A percentile compares a stretch with the other conserved stretches of the same genome.
Conservation (phyloP, 768 basidiomycete genomes). For the Trametes maxima region DNA sequence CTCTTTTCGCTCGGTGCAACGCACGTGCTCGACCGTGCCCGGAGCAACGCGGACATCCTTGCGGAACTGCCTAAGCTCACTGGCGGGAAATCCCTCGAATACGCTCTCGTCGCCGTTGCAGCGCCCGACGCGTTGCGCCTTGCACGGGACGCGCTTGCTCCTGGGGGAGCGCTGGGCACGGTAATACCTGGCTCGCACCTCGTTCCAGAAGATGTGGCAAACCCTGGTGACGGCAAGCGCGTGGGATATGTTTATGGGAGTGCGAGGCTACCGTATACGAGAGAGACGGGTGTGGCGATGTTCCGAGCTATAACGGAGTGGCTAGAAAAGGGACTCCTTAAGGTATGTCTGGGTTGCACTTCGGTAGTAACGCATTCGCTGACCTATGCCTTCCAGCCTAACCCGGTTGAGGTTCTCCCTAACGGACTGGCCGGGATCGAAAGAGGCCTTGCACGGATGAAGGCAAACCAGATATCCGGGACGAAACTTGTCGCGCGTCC, state of each 20-base stretch:
- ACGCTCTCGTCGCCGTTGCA: constrained; percentile 8
- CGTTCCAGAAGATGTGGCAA: not conserved
- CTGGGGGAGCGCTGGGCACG: constrained; percentile 25
- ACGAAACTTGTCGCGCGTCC: constrained; percentile 46
- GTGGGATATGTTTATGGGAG: constrained; percentile 17
- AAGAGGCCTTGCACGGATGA: constrained; percentile 18
- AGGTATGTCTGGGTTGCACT: constrained; percentile 20
- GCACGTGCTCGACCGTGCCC: constrained; percentile 29
- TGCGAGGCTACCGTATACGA: constrained; percentile 8
- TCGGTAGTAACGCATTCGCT: constrained; percentile 16
- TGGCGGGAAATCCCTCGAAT: not conserved
- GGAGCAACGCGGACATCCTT: constrained; percentile 1
- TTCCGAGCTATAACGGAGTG: constrained; percentile 23
- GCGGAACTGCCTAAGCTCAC: constrained; percentile 7
- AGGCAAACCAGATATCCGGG: constrained; percentile 38
- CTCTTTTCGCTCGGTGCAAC: constrained; percentile 31
- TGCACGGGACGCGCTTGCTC: constrained; percentile 13
- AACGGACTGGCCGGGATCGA: constrained; percentile 25
- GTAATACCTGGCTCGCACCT: not conserved
- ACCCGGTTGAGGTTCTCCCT: constrained; percentile 27
- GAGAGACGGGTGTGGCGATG: constrained; percentile 14
- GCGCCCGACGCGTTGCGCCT: constrained; percentile 18
- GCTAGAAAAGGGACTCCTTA: constrained; percentile 25
- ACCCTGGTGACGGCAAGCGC: constrained; percentile 24
- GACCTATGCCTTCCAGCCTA: constrained; percentile 21